Conservation (phyloP, 129 eudicot genomes). For the Sambucus nigra region DNA sequence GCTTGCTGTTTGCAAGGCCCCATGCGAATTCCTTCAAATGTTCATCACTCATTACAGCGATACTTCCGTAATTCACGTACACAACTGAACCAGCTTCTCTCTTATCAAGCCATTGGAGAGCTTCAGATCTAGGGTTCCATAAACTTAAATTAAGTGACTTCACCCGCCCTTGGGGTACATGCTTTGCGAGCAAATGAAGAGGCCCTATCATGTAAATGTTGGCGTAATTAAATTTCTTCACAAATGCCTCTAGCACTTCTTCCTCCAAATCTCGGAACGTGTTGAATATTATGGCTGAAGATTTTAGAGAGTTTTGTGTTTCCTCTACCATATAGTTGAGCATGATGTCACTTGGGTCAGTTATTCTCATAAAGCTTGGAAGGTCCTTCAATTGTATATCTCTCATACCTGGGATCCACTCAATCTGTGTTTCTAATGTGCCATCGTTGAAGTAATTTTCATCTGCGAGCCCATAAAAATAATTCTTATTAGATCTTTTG, state of each 20-base stretch:
- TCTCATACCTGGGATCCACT: conserved; percentile 9
- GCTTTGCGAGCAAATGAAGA: neutral
- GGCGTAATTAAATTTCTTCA: neutral
- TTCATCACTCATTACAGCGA: neutral
- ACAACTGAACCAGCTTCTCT: conserved; percentile 2
- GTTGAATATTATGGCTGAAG: conserved; percentile 12
- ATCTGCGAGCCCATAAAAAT: too few species aligned
- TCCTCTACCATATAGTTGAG: conserved; percentile 1
- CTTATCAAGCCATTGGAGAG: conserved; percentile 8
- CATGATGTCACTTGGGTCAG: conserved; percentile 15
- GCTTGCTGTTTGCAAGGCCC: conserved; percentile 10
- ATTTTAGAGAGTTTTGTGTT: neutral
- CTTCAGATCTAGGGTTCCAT: neutral
- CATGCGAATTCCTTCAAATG: too few species aligned
- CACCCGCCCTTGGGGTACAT: neutral
- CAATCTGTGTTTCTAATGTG: conserved; percentile 4
- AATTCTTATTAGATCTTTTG: too few species aligned
- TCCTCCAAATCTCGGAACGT: conserved; percentile 19
- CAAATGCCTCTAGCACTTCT: conserved; percentile 1
- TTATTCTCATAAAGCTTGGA: conserved; percentile 16
- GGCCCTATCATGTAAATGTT: conserved; percentile 16
- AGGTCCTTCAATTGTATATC: conserved; percentile 1
- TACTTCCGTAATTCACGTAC: conserved; percentile 13
- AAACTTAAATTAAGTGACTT: neutral
- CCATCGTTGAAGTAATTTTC: too few species aligned